These are phyloP conservation scores for Voacanga thouarsii DNA, from an alignment of 257 asterid species.

Conservation along the genomic window DNA sequence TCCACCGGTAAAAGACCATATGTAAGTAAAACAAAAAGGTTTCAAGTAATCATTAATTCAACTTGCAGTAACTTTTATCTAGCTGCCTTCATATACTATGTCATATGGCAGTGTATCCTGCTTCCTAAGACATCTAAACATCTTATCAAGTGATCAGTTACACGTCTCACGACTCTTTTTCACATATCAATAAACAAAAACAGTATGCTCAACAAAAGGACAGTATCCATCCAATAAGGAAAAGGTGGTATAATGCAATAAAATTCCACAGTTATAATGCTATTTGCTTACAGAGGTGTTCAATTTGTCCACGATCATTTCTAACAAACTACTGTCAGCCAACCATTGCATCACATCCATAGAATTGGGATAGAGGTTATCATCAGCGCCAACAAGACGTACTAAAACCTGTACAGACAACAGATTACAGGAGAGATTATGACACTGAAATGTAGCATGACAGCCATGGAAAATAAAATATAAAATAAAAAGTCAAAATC, in stretches of 20 bases:
- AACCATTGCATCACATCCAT: conserved; percentile 94
- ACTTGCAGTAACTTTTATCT: neutral
- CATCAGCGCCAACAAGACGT: conserved; percentile 89
- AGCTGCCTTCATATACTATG: neutral
- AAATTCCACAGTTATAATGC: neutral
- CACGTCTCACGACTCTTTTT: neutral
- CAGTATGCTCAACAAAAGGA: neutral
- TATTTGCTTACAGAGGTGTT: conserved; percentile 54
- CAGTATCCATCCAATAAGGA: neutral
- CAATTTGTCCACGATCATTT: conserved; percentile 95
- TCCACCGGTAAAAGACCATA: neutral
- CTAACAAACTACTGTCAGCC: conserved; percentile 86
- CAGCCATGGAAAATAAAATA: neutral
- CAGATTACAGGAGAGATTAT: conserved; percentile 22
- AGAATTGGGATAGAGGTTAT: conserved; percentile 76
- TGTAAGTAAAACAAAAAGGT: neutral
- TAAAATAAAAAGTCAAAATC: neutral
- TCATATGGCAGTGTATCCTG: neutral
- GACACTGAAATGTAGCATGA: neutral
- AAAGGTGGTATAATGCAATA: neutral
- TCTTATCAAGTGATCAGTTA: neutral
- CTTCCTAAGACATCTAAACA: neutral
- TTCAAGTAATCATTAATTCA: neutral
- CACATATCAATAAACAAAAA: neutral
- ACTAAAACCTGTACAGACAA: conserved; percentile 69